Conservation (phyloP, 2,329 filamentous ascomycete genomes). For the Xylaria sp. region DNA sequence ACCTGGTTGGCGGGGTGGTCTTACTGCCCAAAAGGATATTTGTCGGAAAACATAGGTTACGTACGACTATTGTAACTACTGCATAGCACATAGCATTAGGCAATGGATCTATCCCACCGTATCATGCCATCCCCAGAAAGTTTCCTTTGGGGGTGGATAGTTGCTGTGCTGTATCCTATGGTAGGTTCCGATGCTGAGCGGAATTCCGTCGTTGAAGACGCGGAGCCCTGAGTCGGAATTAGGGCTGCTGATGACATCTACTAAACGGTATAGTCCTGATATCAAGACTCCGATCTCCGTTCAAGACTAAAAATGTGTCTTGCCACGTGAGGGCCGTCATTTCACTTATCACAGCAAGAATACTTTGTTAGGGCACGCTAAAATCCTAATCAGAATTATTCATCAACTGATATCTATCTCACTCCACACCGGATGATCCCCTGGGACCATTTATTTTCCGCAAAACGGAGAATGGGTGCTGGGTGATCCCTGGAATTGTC, state of each 20-base stretch:
- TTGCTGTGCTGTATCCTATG: neutral
- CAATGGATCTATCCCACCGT: neutral
- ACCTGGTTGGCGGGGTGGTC: neutral
- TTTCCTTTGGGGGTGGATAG: neutral
- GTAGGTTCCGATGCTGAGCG: neutral
- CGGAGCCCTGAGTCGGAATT: neutral
- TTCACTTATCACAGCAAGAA: neutral
- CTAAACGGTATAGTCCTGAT: neutral
- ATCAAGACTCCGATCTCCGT: neutral
- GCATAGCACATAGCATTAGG: too few species aligned
- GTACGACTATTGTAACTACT: too few species aligned
- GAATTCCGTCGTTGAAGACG: slow-evolving; percentile 6
- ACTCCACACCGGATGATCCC: neutral
- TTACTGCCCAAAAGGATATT: neutral
- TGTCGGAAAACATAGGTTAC: neutral
- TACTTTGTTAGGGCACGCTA: neutral
- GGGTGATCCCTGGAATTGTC: neutral
- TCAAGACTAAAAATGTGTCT: neutral
- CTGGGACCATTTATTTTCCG: neutral
- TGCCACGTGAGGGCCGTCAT: slow-evolving; percentile 9
- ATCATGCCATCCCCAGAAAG: neutral
- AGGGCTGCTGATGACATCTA: neutral
- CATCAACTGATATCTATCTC: neutral
- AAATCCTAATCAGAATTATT: too few species aligned
- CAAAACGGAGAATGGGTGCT: neutral